A percentile compares a stretch with the other conserved stretches of the same genome.
phyloP scores from a whole-genome alignment of 192 early-diverging fungal species.

The Gryganskiella cystojenkinii region DNA sequence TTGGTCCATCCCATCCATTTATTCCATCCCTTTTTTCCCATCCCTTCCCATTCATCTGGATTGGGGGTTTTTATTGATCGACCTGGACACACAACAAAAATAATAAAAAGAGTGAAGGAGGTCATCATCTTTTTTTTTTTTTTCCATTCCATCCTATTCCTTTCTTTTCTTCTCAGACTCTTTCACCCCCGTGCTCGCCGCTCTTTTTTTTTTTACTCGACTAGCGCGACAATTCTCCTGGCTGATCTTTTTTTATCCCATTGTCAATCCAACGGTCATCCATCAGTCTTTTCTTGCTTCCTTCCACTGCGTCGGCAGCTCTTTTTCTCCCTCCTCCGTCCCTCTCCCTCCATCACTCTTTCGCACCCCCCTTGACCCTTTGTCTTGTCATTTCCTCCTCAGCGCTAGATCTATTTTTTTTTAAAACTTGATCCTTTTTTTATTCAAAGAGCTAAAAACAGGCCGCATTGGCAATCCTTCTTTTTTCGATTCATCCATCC shows the following conservation, averaged over 20 bases:
- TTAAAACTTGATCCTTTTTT: neutral
- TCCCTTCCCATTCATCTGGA: too few relatives aligned
- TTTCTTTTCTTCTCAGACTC: neutral
- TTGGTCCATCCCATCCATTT: too few relatives aligned
- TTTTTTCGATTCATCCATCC: neutral
- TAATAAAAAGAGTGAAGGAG: too few relatives aligned
- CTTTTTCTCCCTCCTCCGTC: too few relatives aligned
- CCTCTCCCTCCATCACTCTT: too few relatives aligned
- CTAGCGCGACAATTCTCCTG: neutral
- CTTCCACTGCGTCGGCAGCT: too few relatives aligned
- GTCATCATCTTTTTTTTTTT: conserved; percentile 2
- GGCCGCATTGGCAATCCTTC: neutral
- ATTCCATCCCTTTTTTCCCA: too few relatives aligned
- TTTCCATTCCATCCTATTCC: conserved; percentile 1
- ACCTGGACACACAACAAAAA: too few relatives aligned
- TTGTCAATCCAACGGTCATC: neutral
- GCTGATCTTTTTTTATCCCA: neutral
- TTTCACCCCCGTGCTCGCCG: neutral
- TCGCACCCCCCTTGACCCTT: too few relatives aligned
- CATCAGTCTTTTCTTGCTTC: neutral
- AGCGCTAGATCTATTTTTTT: neutral
- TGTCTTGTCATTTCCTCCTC: neutral
- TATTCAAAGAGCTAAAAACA: too few relatives aligned
- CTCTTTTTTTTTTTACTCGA: neutral
- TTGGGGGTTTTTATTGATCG: too few relatives aligned